These are phyloP conservation scores for Castanopsis chinensis DNA, from an alignment of 306 rosid species.

Conservation along the genomic window DNA sequence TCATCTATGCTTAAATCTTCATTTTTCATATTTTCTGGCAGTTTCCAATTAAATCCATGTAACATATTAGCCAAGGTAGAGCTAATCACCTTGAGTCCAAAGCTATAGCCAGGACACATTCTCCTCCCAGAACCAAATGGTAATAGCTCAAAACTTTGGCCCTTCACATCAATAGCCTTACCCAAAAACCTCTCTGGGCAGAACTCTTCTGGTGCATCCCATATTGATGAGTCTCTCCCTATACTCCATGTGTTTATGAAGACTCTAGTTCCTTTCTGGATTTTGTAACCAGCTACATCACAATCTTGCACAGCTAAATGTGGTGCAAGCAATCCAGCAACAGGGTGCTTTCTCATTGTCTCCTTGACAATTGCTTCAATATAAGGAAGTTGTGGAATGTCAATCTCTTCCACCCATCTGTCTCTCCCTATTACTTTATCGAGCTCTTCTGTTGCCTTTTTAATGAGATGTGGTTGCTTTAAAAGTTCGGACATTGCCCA, in stretches of 20 bases:
- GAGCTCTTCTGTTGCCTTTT: constrained; percentile 31
- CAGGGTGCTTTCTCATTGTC: constrained; percentile 37
- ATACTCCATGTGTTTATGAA: constrained; percentile 38
- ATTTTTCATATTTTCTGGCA: background rate
- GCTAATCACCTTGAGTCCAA: constrained; percentile 4
- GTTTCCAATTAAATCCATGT: constrained; percentile 29
- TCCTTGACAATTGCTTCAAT: constrained; percentile 35
- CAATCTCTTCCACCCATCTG: constrained; percentile 39
- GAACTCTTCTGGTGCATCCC: constrained; percentile 32
- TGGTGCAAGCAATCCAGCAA: constrained; percentile 26
- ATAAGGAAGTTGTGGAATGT: constrained; percentile 32
- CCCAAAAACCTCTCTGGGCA: constrained; percentile 31
- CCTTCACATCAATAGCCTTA: constrained; percentile 28
- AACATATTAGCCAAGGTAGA: constrained; percentile 18
- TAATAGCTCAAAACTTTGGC: constrained; percentile 32
- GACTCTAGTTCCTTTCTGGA: constrained; percentile 16
- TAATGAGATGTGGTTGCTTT: constrained; percentile 28
- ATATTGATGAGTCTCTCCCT: constrained; percentile 25
- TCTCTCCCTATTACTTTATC: constrained; percentile 30
- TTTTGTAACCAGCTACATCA: constrained; percentile 17
- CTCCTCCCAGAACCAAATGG: constrained; percentile 45
- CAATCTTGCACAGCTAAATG: constrained; percentile 34
- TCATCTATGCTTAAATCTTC: constrained; percentile 29
- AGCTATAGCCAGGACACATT: constrained; percentile 13
- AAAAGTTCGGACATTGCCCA: constrained; percentile 50